A percentile compares a stretch with the other conserved stretches of the same genome.
Evolutionary conservation across 1,139 yeast genomes (phyloP).

Genomic region (Eremothecium coryli): DNA sequence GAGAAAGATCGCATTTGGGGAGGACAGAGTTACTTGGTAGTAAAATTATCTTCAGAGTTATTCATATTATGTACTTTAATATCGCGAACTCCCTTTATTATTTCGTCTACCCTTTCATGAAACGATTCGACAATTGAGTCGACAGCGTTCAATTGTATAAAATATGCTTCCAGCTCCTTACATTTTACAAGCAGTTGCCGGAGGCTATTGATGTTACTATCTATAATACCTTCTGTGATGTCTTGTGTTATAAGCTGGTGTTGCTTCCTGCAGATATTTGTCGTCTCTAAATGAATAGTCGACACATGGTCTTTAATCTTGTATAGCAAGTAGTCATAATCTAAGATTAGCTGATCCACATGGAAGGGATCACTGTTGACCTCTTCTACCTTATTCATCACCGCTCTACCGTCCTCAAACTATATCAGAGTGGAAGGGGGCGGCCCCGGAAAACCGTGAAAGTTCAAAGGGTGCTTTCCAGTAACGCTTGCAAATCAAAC

Average conservation of each 20-base stretch:
- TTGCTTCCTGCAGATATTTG: slow-evolving; percentile 29
- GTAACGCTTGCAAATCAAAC: too few species aligned
- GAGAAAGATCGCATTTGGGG: slow-evolving; percentile 22
- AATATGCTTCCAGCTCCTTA: slow-evolving; percentile 49
- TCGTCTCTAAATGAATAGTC: slow-evolving; percentile 34
- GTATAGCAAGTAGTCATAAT: slow-evolving; percentile 54
- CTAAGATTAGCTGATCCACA: slow-evolving; percentile 47
- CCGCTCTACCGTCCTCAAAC: too few species aligned
- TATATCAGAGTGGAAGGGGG: too few species aligned
- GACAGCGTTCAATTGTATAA: slow-evolving; percentile 61
- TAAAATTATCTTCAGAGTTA: slow-evolving; percentile 1
- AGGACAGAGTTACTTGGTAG: slow-evolving; percentile 24
- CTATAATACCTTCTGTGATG: slow-evolving; percentile 35
- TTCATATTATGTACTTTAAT: slow-evolving; percentile 2
- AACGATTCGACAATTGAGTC: slow-evolving; percentile 23
- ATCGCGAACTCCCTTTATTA: slow-evolving; percentile 13
- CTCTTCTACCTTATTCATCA: slow-evolving; percentile 1
- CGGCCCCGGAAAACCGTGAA: too few species aligned
- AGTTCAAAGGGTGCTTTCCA: too few species aligned
- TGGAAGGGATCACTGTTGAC: slow-evolving; percentile 52
- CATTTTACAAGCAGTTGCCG: slow-evolving; percentile 41
- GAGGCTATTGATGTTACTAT: slow-evolving; percentile 38
- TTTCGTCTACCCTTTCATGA: slow-evolving; percentile 21
- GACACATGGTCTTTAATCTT: slow-evolving; percentile 48
- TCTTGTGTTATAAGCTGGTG: slow-evolving; percentile 28